These are phyloP conservation scores for Phytopythium oedochilum DNA, from an alignment of 352 stramenopile species.

Conservation along the genomic window DNA sequence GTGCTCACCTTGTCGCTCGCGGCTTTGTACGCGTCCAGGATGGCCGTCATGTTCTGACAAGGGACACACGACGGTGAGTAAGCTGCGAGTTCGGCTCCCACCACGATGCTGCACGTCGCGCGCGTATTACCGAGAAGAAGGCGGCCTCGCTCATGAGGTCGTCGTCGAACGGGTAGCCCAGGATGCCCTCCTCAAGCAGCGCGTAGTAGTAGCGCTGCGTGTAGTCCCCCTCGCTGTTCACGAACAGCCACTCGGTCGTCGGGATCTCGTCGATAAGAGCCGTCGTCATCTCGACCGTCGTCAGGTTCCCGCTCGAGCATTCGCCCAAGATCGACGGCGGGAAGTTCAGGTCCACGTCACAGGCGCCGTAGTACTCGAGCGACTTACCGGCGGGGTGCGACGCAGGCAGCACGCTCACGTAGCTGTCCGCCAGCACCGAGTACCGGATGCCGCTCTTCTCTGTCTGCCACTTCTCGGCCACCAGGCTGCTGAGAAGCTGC, in stretches of 20 bases:
- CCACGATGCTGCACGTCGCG: no score
- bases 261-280: conserved; percentile 27
- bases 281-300: conserved; percentile 33
- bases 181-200: conserved; percentile 42
- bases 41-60: conserved; percentile 30
- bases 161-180: conserved; percentile 37
- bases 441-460: conserved; percentile 28
- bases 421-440: conserved; percentile 36
- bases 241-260: conserved; percentile 49
- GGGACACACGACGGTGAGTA: no score
- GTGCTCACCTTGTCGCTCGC: conserved; percentile 25
- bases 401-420: conserved; percentile 34
- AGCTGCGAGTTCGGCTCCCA: no score
- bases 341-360: conserved; percentile 22
- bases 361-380: conserved; percentile 34
- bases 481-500: conserved; percentile 29
- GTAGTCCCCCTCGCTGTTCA: conserved; percentile 52
- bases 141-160: conserved; percentile 20
- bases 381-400: conserved; percentile 12
- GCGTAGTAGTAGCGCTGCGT: conserved; percentile 62
- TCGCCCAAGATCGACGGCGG: conserved; percentile 5
- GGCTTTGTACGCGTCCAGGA: conserved; percentile 23
- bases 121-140: conserved; percentile 32
- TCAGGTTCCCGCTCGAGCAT: conserved; percentile 21
- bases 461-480: conserved; percentile 49